Base-by-base conservation (phyloP, 192 early-diverging fungal genomes). In the Umbelopsis ramanniana region DNA sequence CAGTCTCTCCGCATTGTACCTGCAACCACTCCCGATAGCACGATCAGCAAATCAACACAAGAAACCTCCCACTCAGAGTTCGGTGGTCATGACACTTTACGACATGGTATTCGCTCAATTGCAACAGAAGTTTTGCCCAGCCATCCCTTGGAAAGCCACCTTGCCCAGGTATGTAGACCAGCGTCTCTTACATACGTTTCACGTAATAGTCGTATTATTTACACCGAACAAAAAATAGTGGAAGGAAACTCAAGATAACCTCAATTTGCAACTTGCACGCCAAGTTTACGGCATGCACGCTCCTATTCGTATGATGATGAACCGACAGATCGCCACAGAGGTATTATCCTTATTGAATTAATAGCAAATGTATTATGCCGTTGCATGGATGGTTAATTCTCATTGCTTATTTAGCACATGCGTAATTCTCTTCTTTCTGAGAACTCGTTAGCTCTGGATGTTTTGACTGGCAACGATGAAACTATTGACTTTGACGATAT, bases 251-350 rank as follows among this genome's bases (percentile, higher is more conserved):
- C 95, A 95, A 81, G 80, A 87, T 53, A 86, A 92, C 72, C 84
- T 94, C 33, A 93, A 94, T 78, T 80, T 94, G 71, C 86, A 88
- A 63, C 85, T 97, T 89, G 89, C 91, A 55, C 89, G 93, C 52
- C 85, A 88, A 72, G 70, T 90, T 21, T 94, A 94, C 76, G 97
- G 96, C 24, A 81, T 95, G 66, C 94, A 97, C 75, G 92, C 92
- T n/a, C 97, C 96, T 37, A 84, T 99, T 76, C 90, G 93, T 73
- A 83, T 95, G 78, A 91, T 94, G 73, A 98, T 98, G 96, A 96
- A 98, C 76, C 85, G 89, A 63, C 85, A 80, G 54, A 74, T 95
- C 7, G 88, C 93, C 29, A 76, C 76, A 77, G 85, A 76, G 73
- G 85, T 86, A 71, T 73, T 55, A 63, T 55, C 6, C 8, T 7